A percentile compares a stretch with the other conserved stretches of the same genome.
These are phyloP conservation scores for Termitomyces titanicus DNA, from an alignment of 768 basidiomycete genomes.

Conservation along the genomic window DNA sequence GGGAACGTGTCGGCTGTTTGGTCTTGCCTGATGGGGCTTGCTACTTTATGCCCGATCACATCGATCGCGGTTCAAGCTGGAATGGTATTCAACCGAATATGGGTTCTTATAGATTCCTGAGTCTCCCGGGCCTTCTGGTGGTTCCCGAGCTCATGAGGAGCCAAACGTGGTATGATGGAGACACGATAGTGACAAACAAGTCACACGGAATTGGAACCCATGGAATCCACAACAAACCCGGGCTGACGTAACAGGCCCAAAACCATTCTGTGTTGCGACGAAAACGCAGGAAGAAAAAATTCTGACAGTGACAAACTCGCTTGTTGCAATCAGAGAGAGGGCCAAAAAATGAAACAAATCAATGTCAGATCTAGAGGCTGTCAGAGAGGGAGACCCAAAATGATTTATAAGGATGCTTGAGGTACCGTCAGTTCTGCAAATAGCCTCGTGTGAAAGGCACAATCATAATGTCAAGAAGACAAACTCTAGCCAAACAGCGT, in stretches of 20 bases:
- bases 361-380: too few relatives aligned
- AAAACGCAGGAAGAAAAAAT: background rate
- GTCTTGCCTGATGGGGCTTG: slow-evolving; percentile 13
- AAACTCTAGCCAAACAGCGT: background rate
- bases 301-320: background rate
- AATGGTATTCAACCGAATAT: too few relatives aligned
- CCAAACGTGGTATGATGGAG: background rate
- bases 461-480: background rate
- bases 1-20: slow-evolving; percentile 14
- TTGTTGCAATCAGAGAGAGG: too few relatives aligned
- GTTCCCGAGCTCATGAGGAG: background rate
- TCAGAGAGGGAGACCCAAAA: background rate
- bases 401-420: background rate
- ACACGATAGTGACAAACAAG: too few relatives aligned
- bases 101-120: too few relatives aligned
- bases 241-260: background rate
- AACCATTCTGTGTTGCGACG: background rate
- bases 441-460: background rate
- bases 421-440: background rate
- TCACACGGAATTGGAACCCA: too few relatives aligned
- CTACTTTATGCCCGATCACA: slow-evolving; percentile 7
- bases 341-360: background rate
- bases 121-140: too few relatives aligned
- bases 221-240: too few relatives aligned
- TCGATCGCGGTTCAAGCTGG: background rate